These are phyloP conservation scores for Beauveria rudraprayagi DNA, from an alignment of 2,329 filamentous ascomycete genomes.

Conservation along the genomic window DNA sequence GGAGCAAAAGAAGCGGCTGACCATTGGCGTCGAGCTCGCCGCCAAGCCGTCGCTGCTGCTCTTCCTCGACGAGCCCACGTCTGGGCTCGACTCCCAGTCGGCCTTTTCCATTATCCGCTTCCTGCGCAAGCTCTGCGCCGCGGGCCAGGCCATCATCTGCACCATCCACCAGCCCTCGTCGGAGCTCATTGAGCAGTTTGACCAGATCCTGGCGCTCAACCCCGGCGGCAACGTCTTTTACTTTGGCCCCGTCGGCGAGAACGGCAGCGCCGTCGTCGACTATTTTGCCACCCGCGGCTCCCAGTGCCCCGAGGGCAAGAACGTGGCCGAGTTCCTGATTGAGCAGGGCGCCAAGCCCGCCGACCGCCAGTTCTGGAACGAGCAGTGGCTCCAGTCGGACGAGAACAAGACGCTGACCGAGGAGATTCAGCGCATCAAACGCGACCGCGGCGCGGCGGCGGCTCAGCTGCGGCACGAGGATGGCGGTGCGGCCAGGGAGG, in stretches of 20 bases:
- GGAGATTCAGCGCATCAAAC: conserved; percentile 57
- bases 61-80: conserved; percentile 57
- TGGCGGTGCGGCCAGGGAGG: conserved; percentile 19
- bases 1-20: conserved; percentile 49
- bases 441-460: conserved; percentile 12
- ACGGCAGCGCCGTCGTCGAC: conserved; percentile 37
- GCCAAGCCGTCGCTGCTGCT: conserved; percentile 52
- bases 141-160: conserved; percentile 51
- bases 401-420: conserved; percentile 50
- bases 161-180: conserved; percentile 54
- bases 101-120: conserved; percentile 56
- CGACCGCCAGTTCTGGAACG: conserved; percentile 53
- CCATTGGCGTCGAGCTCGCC: conserved; percentile 49
- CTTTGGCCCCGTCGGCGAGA: conserved; percentile 44
- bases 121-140: conserved; percentile 51
- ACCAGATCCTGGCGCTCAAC: conserved; percentile 46
- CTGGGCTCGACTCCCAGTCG: conserved; percentile 49
- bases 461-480: conserved; percentile 20
- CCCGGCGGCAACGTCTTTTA: conserved; percentile 46
- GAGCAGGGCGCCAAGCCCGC: conserved; percentile 34
- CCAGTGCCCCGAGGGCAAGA: conserved; percentile 49
- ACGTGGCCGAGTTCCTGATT: conserved; percentile 42
- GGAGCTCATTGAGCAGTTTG: conserved; percentile 48
- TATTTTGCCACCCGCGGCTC: conserved; percentile 56
- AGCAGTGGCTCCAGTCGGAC: conserved; percentile 62